Evolutionary conservation across 2,329 filamentous ascomycete genomes (phyloP).

Genomic region (Cladophialophora immunda): DNA sequence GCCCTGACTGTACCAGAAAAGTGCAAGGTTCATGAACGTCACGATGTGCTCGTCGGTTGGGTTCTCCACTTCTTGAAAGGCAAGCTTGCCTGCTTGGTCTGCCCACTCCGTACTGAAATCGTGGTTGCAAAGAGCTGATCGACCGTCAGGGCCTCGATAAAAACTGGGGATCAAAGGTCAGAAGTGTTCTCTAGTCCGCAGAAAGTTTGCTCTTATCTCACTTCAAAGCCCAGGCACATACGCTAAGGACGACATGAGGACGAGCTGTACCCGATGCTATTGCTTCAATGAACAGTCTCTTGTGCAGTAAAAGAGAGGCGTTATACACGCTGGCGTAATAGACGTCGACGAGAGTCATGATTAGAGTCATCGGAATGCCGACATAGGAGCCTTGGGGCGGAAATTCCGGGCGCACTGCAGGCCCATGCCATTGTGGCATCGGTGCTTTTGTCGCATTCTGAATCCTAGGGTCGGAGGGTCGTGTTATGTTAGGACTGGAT

Average conservation of each 20-base stretch:
- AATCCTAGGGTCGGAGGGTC: not conserved
- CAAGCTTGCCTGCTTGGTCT: constrained; percentile 26
- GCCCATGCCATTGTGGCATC: not conserved
- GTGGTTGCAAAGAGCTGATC: constrained; percentile 15
- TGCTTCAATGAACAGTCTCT: constrained; percentile 7
- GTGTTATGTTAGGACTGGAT: not conserved
- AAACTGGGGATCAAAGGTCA: constrained; percentile 13
- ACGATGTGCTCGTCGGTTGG: constrained; percentile 28
- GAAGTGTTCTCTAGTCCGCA: not conserved
- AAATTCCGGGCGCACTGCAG: not conserved
- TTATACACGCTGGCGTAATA: constrained; percentile 29
- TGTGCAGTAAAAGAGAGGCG: constrained; percentile 23
- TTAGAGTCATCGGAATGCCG: constrained; percentile 20
- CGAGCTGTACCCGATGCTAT: constrained; percentile 10
- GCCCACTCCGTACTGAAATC: constrained; percentile 27
- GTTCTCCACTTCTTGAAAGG: constrained; percentile 24
- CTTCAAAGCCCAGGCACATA: constrained; percentile 25
- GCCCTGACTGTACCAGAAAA: constrained; percentile 34
- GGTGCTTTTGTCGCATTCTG: not conserved
- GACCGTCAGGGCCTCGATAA: constrained; percentile 12
- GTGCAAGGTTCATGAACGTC: constrained; percentile 25
- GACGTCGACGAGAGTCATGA: constrained; percentile 18
- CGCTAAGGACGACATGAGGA: constrained; percentile 20
- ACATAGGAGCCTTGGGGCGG: constrained; percentile 6
- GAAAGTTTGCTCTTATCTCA: not conserved